A percentile compares a stretch with the other conserved stretches of the same genome.
These are phyloP conservation scores for Trypanosoma avium DNA, from an alignment of 208 protist species.

Conservation along the genomic window DNA sequence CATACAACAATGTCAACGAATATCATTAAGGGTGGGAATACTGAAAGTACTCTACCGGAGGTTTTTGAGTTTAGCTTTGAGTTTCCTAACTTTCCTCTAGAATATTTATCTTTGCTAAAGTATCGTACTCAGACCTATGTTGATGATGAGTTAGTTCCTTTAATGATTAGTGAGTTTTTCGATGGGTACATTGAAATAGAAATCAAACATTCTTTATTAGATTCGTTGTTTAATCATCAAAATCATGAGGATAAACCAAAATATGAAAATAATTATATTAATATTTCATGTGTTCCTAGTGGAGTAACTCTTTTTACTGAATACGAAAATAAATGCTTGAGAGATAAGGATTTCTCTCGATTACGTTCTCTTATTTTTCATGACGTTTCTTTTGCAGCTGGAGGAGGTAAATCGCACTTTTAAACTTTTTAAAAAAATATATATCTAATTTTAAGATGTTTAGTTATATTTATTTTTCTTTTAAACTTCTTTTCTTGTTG, in stretches of 20 bases:
- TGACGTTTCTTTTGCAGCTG: constrained; percentile 11
- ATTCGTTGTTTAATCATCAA: no score
- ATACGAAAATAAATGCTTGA: not conserved
- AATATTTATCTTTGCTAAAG: not conserved
- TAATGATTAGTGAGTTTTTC: not conserved
- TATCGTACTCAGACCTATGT: not conserved
- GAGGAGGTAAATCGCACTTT: not conserved
- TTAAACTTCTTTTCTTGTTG: no score
- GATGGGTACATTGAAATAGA: not conserved
- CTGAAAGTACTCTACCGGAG: not conserved
- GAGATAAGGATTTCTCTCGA: not conserved
- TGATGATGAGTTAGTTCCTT: not conserved
- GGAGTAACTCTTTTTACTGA: not conserved
- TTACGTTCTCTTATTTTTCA: constrained; percentile 4
- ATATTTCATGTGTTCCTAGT: not conserved
- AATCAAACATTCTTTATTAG: no score
- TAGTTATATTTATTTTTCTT: no score
- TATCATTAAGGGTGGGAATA: not conserved
- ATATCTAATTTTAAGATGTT: no score
- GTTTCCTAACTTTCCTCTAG: not conserved
- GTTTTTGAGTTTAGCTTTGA: not conserved
- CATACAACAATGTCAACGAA: not conserved
- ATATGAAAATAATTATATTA: not conserved
- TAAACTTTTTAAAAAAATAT: no score
- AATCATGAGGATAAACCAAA: not conserved